phyloP scores from a whole-genome alignment of 352 stramenopile genomes.

The Pythium dissotocum region DNA sequence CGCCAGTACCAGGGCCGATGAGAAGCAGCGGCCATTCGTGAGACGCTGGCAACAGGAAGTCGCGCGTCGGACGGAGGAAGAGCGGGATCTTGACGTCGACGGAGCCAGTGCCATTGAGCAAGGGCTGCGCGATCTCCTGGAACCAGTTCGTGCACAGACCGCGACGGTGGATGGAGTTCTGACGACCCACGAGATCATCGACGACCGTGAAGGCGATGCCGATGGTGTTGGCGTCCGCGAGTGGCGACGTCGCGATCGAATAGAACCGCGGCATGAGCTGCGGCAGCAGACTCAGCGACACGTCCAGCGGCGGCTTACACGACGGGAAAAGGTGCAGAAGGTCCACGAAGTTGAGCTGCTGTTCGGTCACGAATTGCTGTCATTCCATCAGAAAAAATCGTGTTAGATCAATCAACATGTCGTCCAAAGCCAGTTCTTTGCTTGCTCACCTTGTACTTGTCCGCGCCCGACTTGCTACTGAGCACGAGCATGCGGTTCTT shows the following conservation, averaged over 20 bases:
- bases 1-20: constrained; percentile 95
- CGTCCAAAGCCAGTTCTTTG: not conserved
- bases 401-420: not conserved
- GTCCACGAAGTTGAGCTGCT: constrained; percentile 90
- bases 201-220: constrained; percentile 93
- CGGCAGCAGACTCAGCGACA: constrained; percentile 85
- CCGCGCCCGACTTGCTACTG: constrained; percentile 65
- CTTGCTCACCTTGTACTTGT: constrained; percentile 68
- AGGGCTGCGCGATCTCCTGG: constrained; percentile 42
- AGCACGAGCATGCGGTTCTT: constrained; percentile 60
- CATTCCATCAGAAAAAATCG: constrained; percentile 20
- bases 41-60: constrained; percentile 89
- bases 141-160: constrained; percentile 76
- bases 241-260: constrained; percentile 93
- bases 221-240: constrained; percentile 63
- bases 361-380: constrained; percentile 80
- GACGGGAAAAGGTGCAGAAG: constrained; percentile 93
- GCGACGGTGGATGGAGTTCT: constrained; percentile 37
- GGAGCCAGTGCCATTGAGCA: constrained; percentile 25
- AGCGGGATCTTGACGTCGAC: constrained; percentile 61
- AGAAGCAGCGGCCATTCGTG: constrained; percentile 90
- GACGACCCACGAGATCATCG: constrained; percentile 64
- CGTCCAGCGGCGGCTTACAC: constrained; percentile 84
- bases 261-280: constrained; percentile 94
- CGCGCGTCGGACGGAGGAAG: constrained; percentile 88